Percentiles rank a stretch among this genome's conserved stretches.
These are phyloP conservation scores for Halenospora varia DNA, from an alignment of 495 filamentous ascomycete genomes.

Conservation along the genomic window DNA sequence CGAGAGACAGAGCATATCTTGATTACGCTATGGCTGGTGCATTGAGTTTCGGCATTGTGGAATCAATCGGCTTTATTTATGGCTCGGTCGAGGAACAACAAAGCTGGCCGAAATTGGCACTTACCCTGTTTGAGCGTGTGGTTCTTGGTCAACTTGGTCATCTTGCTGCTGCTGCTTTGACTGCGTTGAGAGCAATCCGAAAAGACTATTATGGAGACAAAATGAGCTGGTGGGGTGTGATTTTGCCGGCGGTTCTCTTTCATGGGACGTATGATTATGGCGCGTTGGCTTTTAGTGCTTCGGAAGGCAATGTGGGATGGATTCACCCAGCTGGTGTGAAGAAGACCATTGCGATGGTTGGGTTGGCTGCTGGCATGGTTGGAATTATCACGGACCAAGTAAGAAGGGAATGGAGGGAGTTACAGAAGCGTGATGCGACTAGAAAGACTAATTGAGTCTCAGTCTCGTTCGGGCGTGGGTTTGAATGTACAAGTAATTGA, in stretches of 20 bases:
- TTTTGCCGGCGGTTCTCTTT: conserved; percentile 16
- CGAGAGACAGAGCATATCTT: conserved; percentile 18
- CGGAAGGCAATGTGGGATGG: conserved; percentile 29
- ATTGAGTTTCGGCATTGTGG: conserved; percentile 21
- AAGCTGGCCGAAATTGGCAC: conserved; percentile 1
- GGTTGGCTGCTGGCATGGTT: neutral
- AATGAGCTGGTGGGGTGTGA: conserved; percentile 19
- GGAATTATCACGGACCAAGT: neutral
- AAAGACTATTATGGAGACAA: conserved; percentile 24
- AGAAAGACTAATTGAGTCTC: neutral
- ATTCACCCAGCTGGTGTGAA: conserved; percentile 18
- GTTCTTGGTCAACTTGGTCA: conserved; percentile 20
- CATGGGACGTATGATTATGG: conserved; percentile 23
- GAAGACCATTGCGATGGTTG: conserved; percentile 5
- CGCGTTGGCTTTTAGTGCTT: conserved; percentile 15
- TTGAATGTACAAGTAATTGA: too few relatives aligned
- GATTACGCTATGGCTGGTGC: conserved; percentile 20
- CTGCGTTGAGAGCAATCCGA: conserved; percentile 18
- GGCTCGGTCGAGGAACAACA: conserved; percentile 2
- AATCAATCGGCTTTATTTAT: conserved; percentile 23
- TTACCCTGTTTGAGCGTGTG: conserved; percentile 19
- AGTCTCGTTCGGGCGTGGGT: too few relatives aligned
- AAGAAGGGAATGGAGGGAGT: conserved; percentile 3
- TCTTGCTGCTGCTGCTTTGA: conserved; percentile 16
- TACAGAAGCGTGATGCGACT: neutral